Evolutionary conservation across 2,329 filamentous ascomycete species (phyloP).

Genomic region (Talaromyces piceae): DNA sequence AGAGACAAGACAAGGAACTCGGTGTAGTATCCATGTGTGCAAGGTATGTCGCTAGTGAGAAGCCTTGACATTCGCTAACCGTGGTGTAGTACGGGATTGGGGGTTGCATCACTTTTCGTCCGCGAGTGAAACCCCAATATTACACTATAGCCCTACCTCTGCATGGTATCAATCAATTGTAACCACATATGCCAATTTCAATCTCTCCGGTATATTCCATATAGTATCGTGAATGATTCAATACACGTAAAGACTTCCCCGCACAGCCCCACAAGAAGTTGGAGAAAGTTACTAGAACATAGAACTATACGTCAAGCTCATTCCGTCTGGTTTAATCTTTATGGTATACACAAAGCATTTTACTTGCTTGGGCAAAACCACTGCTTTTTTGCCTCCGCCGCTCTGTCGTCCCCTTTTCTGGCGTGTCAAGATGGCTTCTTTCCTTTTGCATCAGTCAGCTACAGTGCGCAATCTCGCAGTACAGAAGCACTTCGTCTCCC

Average conservation of each 20-base stretch:
- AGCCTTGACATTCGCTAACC: neutral
- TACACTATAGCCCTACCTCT: neutral
- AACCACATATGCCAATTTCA: neutral
- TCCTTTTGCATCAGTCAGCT: neutral
- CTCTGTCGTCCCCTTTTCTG: neutral
- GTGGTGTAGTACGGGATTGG: slow-evolving; percentile 2
- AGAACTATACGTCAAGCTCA: too few relatives aligned
- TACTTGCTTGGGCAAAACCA: too few relatives aligned
- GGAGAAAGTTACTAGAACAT: too few relatives aligned
- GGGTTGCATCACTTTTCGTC: slow-evolving; percentile 7
- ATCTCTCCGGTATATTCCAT: too few relatives aligned
- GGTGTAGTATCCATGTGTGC: slow-evolving; percentile 82
- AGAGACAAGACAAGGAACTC: slow-evolving; percentile 76
- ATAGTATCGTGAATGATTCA: too few relatives aligned
- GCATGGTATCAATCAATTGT: neutral
- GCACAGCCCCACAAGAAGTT: neutral
- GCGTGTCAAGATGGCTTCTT: neutral
- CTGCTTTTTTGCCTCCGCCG: neutral
- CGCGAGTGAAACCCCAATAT: neutral
- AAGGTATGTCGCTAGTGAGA: slow-evolving; percentile 25
- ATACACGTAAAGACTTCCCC: neutral
- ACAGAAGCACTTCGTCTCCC: neutral
- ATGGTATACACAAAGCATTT: too few relatives aligned
- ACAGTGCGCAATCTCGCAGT: neutral
- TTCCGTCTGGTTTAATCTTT: too few relatives aligned